phyloP scores from a whole-genome alignment of 495 filamentous ascomycete genomes.

The Parathielavia hyrcaniae region DNA sequence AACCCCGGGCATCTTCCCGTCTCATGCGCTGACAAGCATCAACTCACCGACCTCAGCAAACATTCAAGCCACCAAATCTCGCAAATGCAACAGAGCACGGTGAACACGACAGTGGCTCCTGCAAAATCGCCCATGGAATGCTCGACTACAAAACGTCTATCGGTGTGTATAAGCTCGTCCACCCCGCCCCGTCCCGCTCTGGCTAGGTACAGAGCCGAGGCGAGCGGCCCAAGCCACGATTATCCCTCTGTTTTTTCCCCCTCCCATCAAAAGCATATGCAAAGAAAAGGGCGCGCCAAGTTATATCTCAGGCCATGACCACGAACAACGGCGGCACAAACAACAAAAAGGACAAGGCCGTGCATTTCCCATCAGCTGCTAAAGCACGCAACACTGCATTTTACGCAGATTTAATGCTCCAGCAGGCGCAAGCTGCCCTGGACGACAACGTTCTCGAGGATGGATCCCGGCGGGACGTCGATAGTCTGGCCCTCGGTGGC shows the following conservation, averaged over 20 bases:
- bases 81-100: background rate
- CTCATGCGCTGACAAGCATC: too few species aligned
- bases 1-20: too few species aligned
- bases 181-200: background rate
- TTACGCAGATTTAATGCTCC: conserved; percentile 65
- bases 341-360: background rate
- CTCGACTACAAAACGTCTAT: conserved; percentile 11
- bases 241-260: background rate
- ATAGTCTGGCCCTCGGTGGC: conserved; percentile 97
- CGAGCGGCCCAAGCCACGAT: background rate
- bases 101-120: background rate
- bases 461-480: conserved; percentile 90
- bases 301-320: conserved; percentile 1
- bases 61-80: background rate
- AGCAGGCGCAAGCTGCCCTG: conserved; percentile 93
- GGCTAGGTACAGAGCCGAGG: background rate
- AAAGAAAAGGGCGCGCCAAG: background rate
- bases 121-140: background rate
- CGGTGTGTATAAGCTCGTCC: background rate
- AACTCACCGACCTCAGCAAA: background rate
- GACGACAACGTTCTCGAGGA: conserved; percentile 98
- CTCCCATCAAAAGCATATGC: conserved; percentile 7
- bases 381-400: background rate
- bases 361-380: background rate
- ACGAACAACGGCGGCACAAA: background rate